A percentile compares a stretch with the other conserved stretches of the same genome.
phyloP scores from a whole-genome alignment of 2,329 filamentous ascomycete genomes.

The Mollisia scopiformis region DNA sequence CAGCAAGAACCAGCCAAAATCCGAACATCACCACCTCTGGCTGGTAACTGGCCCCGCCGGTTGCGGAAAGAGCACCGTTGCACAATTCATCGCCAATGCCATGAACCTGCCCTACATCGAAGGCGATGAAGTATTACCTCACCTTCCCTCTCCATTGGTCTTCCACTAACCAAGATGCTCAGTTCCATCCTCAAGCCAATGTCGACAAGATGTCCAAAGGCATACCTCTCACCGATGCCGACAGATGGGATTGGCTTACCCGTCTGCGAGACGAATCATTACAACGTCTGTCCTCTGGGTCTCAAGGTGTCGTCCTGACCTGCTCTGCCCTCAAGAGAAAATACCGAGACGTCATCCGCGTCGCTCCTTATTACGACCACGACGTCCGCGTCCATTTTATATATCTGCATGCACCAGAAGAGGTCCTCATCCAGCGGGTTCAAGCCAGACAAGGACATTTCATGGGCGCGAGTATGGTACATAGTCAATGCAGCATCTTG shows the following conservation, averaged over 20 bases:
- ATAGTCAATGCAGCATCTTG: conserved; percentile 86
- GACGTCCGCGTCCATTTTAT: conserved; percentile 87
- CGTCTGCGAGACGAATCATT: conserved; percentile 71
- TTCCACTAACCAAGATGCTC: conserved; percentile 14
- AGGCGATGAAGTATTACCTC: conserved; percentile 71
- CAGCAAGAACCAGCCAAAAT: conserved; percentile 22
- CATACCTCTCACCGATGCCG: conserved; percentile 84
- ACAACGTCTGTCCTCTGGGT: conserved; percentile 52
- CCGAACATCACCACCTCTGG: conserved; percentile 69
- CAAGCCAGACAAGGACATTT: conserved; percentile 79
- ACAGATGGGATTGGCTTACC: conserved; percentile 97
- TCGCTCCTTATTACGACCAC: conserved; percentile 75
- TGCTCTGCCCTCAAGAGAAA: conserved; percentile 97
- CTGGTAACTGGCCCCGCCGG: conserved; percentile 79
- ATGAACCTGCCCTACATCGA: conserved; percentile 73
- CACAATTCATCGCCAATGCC: conserved; percentile 63
- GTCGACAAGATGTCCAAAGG: conserved; percentile 89
- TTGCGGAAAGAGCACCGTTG: conserved; percentile 79
- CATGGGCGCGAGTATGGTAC: conserved; percentile 95
- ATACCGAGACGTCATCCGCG: conserved; percentile 89
- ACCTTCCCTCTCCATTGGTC: conserved; percentile 5
- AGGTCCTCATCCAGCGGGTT: conserved; percentile 76
- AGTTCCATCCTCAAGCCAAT: conserved; percentile 79
- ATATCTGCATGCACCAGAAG: conserved; percentile 80
- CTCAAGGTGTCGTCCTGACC: conserved; percentile 84